A percentile compares a stretch with the other conserved stretches of the same genome.
Conservation (phyloP, 352 stramenopile genomes). For the Phytophthora vignae region DNA sequence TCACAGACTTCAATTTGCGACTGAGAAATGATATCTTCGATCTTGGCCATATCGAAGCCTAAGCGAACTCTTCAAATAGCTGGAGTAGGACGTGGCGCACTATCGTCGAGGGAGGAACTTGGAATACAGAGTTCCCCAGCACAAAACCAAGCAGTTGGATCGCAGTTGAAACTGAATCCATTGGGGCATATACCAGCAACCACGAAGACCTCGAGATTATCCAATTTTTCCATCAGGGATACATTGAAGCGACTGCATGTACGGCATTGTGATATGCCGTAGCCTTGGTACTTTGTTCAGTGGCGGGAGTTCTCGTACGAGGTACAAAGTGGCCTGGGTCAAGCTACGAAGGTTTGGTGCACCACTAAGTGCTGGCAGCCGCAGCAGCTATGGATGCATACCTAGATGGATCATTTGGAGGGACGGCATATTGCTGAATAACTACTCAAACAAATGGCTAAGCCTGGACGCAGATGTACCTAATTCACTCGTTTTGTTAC, state of each 20-base stretch:
- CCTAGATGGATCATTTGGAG: constrained; percentile 26
- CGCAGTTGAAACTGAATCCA: constrained; percentile 30
- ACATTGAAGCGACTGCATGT: constrained; percentile 9
- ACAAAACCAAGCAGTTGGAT: constrained; percentile 27
- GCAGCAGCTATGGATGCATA: constrained; percentile 12
- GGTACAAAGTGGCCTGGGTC: constrained; percentile 21
- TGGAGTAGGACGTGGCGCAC: not conserved
- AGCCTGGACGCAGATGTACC: constrained; percentile 11
- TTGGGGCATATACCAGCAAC: constrained; percentile 15
- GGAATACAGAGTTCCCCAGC: not conserved
- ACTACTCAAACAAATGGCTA: constrained; percentile 11
- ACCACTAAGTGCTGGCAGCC: constrained; percentile 19
- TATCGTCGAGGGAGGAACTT: not conserved
- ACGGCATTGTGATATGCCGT: constrained; percentile 10
- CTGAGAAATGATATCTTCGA: not conserved
- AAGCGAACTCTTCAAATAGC: not conserved
- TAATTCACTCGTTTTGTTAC: not conserved
- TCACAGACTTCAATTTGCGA: constrained; percentile 8
- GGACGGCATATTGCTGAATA: constrained; percentile 37
- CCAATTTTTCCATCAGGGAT: constrained; percentile 22
- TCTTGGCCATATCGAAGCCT: constrained; percentile 3
- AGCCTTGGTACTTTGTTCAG: constrained; percentile 12
- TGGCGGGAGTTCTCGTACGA: constrained; percentile 20
- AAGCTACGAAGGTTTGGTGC: constrained; percentile 31
- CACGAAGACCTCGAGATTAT: constrained; percentile 11